Conservation (phyloP, 176 grass and related monocot species). For the Cenchrus fungigraminus region DNA sequence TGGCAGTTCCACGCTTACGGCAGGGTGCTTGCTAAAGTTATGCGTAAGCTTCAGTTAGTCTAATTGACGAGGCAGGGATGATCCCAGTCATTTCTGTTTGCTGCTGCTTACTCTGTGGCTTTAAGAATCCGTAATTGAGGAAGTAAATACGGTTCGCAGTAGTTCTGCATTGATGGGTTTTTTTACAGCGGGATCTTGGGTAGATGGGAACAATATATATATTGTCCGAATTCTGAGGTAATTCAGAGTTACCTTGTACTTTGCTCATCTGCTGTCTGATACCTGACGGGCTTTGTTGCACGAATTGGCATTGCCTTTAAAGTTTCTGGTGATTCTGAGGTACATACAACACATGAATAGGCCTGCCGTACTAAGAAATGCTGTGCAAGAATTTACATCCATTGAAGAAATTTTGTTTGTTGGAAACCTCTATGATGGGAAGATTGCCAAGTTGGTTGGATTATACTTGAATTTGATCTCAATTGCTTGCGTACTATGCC, state of each 20-base stretch:
- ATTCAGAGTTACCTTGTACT: background rate
- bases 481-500: background rate
- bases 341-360: conserved; percentile 25
- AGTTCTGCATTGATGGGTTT: background rate
- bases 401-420: background rate
- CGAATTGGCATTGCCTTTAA: conserved; percentile 1
- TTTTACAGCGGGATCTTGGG: background rate
- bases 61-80: background rate
- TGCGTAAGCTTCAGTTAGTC: background rate
- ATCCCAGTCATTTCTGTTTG: background rate
- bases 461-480: background rate
- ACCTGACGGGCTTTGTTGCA: background rate
- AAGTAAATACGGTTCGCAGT: background rate
- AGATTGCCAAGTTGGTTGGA: background rate
- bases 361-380: background rate
- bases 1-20: background rate
- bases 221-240: background rate
- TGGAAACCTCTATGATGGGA: background rate
- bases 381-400: background rate
- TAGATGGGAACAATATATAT: background rate
- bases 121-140: background rate
- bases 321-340: background rate
- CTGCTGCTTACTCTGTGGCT: background rate
- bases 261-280: conserved; percentile 1
- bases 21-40: background rate